Evolutionary conservation across 352 stramenopile species (phyloP), one percentile per base, ranked within the genome.

Genomic region (Phytophthora capsici): DNA sequence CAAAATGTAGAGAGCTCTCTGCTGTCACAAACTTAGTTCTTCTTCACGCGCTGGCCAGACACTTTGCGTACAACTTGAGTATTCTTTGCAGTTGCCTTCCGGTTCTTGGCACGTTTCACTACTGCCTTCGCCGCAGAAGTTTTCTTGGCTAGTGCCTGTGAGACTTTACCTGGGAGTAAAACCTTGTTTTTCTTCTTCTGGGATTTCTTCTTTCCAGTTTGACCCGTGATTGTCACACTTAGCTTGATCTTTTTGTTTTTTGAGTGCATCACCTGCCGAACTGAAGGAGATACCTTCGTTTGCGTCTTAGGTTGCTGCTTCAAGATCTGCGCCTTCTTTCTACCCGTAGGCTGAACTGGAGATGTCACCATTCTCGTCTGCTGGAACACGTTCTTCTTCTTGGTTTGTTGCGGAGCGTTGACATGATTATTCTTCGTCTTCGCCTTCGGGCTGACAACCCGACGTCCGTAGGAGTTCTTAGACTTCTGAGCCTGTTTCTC

Each of bases 61-160:
- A 75, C 75, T 66, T 86, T 84, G 51, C 80, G 80, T 28, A 88
- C 72, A 36, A 86, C 69, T 32, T 90, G 68, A 4, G 40, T 53
- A 4, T 28, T 19, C 51, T 72, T 81, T 32, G 47, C 30, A 20
- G 30, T 49, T 30, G 57, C 43, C 63, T 81, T 80, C 41, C 66
- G 51, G 25, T 66, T 84, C 48, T 72, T 68, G 14, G 62, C 61
- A 22, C 69, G 66, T 55, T 84, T 80, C 37, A 61, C 55, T 8
- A 74, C 30, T 22, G 67, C 80, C 59, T 84, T 70, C 10, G 54
- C 56, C 17, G 68, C 53, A 17, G 59, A 62, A 25, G 67, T 60
- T 38, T 80, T 66, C 36, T 64, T 76, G 12, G 50, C 57, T 26
- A 60, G 48, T 53, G 71, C 61, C 8, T 75, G 37, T 2, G 37